Base-by-base conservation (phyloP, 345 rosid species). In the Brassica rapa region DNA sequence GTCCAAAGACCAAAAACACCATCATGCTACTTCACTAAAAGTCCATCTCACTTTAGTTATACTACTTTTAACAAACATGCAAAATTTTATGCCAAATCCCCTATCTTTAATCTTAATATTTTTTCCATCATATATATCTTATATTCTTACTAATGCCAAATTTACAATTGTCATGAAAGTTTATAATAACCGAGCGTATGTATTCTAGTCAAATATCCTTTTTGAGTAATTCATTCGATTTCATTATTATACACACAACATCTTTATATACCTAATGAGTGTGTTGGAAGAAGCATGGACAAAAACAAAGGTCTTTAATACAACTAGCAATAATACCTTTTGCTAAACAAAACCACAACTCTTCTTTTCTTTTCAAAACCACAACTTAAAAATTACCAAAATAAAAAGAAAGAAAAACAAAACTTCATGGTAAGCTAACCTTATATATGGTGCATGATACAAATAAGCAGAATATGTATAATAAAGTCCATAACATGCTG, bases 1-100 rank as follows among this genome's bases (percentile, higher is more conserved):
- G 79, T 73, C 67, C 72, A 80, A 74, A 56, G 72, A 80, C 72
- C 62, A 29, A 63, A 80, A 70, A 74, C 72, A 80, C 25, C 75
- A 70, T 70, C 83, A 80, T 80, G 68, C 67, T 69, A 19, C 49
- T 69, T 69, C 75, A 67, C 65, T 61, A n/a, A 51, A 51, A 51
- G 56, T 51, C 21, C 73, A 66, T 78, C 68, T 71, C 70, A 37
- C 46, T 63, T 49, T 70, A 16, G 8, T 59, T 70, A 14, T 14
- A 14, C 16, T n/a, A n/a, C 8, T 51, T n/a, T n/a, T 46, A n/a
- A 51, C 6, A 15, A 51, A 51, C 56, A n/a, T 51, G 56, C 56
- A 14, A n/a, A 5, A 4, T 51, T n/a, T 51, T 19, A 51, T 2
- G 21, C 56, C 19, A 51, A n/a, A n/a, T n/a, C 7, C 15, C 56